A percentile compares a stretch with the other conserved stretches of the same genome.
phyloP scores from a whole-genome alignment of 306 rosid genomes.

The Trifolium fragiferum region DNA sequence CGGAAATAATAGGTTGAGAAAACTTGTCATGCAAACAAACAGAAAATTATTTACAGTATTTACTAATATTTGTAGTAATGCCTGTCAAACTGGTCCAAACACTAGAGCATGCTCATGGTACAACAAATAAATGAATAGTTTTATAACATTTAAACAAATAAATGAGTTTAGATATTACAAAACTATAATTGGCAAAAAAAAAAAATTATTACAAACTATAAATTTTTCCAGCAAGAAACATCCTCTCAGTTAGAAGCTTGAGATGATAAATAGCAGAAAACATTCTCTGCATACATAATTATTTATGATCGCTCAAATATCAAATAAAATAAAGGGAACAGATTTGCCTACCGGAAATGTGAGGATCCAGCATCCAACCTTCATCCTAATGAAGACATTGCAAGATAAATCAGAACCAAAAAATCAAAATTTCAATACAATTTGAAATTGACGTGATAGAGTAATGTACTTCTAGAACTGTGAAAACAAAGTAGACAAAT shows the following conservation, averaged over 20 bases:
- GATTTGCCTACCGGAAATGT: slow-evolving; percentile 58
- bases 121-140: background rate
- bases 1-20: slow-evolving; percentile 1
- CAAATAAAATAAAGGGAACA: slow-evolving; percentile 25
- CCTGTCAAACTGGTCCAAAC: background rate
- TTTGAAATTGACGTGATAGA: slow-evolving; percentile 9
- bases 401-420: slow-evolving; percentile 44
- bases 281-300: background rate
- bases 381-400: slow-evolving; percentile 59
- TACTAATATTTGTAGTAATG: slow-evolving; percentile 20
- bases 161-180: background rate
- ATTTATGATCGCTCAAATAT: slow-evolving; percentile 29
- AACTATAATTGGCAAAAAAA: too few relatives aligned
- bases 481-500: slow-evolving; percentile 1
- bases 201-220: slow-evolving; percentile 14
- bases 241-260: background rate
- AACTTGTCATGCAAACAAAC: slow-evolving; percentile 29
- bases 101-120: slow-evolving; percentile 18
- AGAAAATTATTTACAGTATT: background rate
- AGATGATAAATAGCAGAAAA: slow-evolving; percentile 23
- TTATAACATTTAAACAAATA: background rate
- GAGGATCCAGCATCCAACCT: slow-evolving; percentile 49
- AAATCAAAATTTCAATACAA: slow-evolving; percentile 34
- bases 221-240: slow-evolving; percentile 21
- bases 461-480: slow-evolving; percentile 13